Evolutionary conservation across 2,329 filamentous ascomycete genomes (phyloP).

Genomic region (Aspergillus hiratsukae): DNA sequence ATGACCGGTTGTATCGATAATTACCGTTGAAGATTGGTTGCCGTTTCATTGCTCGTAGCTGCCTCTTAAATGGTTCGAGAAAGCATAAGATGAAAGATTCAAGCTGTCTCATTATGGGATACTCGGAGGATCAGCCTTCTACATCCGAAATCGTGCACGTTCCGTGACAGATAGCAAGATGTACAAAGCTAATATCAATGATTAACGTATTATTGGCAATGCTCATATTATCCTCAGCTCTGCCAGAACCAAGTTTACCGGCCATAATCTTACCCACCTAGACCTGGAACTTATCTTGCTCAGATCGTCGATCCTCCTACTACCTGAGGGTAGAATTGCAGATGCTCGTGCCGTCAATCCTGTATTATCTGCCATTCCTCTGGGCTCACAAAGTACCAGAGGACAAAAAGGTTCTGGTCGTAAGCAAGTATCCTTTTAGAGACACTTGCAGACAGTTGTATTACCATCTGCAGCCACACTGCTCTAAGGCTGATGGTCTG

Average conservation of each 20-base stretch:
- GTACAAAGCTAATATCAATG: neutral
- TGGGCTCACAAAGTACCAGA: neutral
- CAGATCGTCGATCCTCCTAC: neutral
- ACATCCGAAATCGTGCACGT: too few species aligned
- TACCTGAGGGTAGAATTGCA: neutral
- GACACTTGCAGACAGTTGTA: conserved; percentile 17
- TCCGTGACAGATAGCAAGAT: too few species aligned
- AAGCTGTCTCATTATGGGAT: neutral
- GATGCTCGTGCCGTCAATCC: neutral
- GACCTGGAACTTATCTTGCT: neutral
- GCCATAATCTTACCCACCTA: neutral
- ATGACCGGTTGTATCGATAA: neutral
- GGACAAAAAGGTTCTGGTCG: neutral
- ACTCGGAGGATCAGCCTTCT: neutral
- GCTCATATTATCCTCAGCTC: neutral
- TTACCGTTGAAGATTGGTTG: neutral
- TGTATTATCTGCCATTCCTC: neutral
- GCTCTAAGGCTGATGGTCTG: conserved; percentile 6
- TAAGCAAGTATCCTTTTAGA: conserved; percentile 10
- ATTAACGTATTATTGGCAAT: neutral
- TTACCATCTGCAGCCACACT: conserved; percentile 18
- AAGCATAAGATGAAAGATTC: neutral
- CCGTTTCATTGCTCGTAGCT: neutral
- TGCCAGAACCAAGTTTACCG: neutral
- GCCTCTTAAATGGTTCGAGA: neutral